Conservation (phyloP, 2,329 filamentous ascomycete genomes). For the Aspergillus sp. region DNA sequence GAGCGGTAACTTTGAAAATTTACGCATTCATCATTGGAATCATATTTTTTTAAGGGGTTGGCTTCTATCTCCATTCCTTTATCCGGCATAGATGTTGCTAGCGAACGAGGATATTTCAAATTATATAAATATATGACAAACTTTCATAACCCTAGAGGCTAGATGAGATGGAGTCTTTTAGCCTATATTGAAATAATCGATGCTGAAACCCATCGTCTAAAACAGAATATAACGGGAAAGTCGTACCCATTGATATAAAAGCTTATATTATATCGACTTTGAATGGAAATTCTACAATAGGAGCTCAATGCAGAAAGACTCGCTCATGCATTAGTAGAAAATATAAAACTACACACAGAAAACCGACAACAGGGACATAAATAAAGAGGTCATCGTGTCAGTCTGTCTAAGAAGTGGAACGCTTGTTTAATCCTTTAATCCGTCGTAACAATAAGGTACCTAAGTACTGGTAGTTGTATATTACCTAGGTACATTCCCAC, state of each 20-base stretch:
- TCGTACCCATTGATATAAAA: neutral
- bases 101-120: neutral
- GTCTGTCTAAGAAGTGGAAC: neutral
- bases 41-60: neutral
- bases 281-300: neutral
- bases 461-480: neutral
- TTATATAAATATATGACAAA: neutral
- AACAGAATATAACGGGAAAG: neutral
- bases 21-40: neutral
- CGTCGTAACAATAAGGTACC: slow-evolving; percentile 1
- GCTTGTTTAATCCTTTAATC: neutral
- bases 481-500: neutral
- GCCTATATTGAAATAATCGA: neutral
- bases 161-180: neutral
- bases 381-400: neutral
- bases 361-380: slow-evolving; percentile 3
- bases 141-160: neutral
- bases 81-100: neutral
- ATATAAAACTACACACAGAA: slow-evolving; percentile 10
- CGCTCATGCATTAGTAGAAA: slow-evolving; percentile 25
- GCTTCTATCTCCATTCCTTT: neutral
- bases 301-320: slow-evolving; percentile 6
- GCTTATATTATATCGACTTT: neutral
- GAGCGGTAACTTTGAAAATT: neutral
- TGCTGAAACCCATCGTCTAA: neutral